Percentiles rank a stretch among this genome's conserved stretches.
These are phyloP conservation scores for Infundibulicybe gibba DNA, from an alignment of 768 basidiomycete genomes.

Conservation along the genomic window DNA sequence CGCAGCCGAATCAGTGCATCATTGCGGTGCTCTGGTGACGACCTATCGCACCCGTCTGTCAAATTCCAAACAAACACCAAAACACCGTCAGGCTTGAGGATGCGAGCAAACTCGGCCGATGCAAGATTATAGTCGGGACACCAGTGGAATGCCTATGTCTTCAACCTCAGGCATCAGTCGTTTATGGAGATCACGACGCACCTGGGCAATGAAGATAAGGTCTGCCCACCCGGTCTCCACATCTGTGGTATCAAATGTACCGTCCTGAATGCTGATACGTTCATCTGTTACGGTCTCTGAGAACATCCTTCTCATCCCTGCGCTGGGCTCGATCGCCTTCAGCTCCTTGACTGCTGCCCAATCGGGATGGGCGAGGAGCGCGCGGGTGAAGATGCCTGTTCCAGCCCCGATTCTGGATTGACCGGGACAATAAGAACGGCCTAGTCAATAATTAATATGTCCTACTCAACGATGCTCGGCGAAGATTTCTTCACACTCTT, in stretches of 20 bases:
- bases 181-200: slow-evolving; percentile 23
- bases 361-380: slow-evolving; percentile 62
- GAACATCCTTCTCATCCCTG: slow-evolving; percentile 83
- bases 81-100: slow-evolving; percentile 66
- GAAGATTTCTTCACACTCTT: slow-evolving; percentile 31
- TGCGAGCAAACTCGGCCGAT: too few relatives aligned
- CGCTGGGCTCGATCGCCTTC: too few relatives aligned
- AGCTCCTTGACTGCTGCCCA: slow-evolving; percentile 53
- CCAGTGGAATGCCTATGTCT: too few relatives aligned
- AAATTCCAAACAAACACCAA: slow-evolving; percentile 88
- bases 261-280: slow-evolving; percentile 53
- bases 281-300: slow-evolving; percentile 47
- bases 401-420: too few relatives aligned
- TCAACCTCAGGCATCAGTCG: slow-evolving; percentile 90
- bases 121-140: slow-evolving; percentile 76
- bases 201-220: too few relatives aligned
- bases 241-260: slow-evolving; percentile 59
- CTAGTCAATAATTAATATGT: slow-evolving; percentile 7
- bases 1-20: too few relatives aligned
- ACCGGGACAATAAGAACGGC: slow-evolving; percentile 46
- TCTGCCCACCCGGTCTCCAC: too few relatives aligned
- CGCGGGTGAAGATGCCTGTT: too few relatives aligned
- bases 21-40: background rate
- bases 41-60: slow-evolving; percentile 57
- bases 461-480: slow-evolving; percentile 71